A percentile compares a stretch with the other conserved stretches of the same genome.
Conservation (phyloP, 1,284 basidiomycete species). For the Ganoderma resinaceum region DNA sequence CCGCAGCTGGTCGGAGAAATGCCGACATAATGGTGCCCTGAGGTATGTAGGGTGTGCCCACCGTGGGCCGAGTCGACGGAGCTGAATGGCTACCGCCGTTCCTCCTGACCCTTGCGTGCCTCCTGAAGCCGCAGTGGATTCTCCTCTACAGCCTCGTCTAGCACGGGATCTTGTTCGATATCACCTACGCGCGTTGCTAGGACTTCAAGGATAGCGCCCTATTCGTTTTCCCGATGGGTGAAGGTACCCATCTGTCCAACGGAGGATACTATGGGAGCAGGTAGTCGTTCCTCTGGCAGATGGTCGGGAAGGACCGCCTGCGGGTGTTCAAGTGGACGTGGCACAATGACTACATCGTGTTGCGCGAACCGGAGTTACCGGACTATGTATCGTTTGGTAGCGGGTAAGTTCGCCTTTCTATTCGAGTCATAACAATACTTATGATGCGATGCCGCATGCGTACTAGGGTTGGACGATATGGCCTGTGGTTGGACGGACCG, state of each 20-base stretch:
- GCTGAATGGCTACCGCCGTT: too few relatives aligned
- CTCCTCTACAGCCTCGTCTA: constrained; percentile 95
- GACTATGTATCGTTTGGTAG: constrained; percentile 89
- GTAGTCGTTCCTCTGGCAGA: constrained; percentile 89
- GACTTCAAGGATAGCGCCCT: constrained; percentile 53
- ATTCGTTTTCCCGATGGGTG: constrained; percentile 81
- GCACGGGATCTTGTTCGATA: constrained; percentile 92
- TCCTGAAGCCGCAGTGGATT: constrained; percentile 84
- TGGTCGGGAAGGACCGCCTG: constrained; percentile 50
- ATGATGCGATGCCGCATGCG: not conserved
- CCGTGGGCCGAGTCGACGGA: too few relatives aligned
- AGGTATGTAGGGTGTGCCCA: too few relatives aligned
- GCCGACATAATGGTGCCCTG: too few relatives aligned
- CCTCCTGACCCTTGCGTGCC: constrained; percentile 82
- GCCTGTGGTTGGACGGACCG: too few relatives aligned
- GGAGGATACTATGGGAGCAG: constrained; percentile 86
- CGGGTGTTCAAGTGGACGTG: constrained; percentile 89
- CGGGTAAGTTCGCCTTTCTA: constrained; percentile 64
- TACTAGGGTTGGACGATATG: constrained; percentile 92
- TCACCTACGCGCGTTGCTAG: constrained; percentile 80
- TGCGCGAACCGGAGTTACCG: constrained; percentile 85
- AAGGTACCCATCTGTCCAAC: constrained; percentile 66
- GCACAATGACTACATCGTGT: constrained; percentile 88
- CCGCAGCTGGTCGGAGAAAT: constrained; percentile 12
- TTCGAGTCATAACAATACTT: not conserved